These are phyloP conservation scores for Vanderwaltozyma polyspora DNA, from an alignment of 805 yeast genomes.

Conservation along the genomic window DNA sequence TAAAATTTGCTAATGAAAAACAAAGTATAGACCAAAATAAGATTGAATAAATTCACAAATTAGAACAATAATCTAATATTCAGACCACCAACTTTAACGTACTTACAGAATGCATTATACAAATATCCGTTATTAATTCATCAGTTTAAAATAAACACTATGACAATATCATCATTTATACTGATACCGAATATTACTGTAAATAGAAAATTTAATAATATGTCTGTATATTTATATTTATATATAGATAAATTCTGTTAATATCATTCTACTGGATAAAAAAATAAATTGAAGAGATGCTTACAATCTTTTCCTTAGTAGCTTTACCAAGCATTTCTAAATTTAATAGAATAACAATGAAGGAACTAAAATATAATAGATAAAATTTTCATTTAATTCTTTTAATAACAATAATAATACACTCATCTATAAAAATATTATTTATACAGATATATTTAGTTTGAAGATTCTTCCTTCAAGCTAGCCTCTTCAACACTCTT, in stretches of 20 bases:
- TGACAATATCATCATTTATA: too few relatives aligned
- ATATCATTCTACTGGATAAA: neutral
- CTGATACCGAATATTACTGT: too few relatives aligned
- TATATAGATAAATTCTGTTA: neutral
- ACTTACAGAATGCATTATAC: neutral
- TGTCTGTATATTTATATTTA: neutral
- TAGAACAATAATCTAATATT: neutral
- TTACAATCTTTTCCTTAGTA: too few relatives aligned
- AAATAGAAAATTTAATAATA: neutral
- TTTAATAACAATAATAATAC: too few relatives aligned
- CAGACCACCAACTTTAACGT: neutral
- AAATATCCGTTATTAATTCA: too few relatives aligned
- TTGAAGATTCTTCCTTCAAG: conserved; percentile 51
- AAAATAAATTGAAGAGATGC: too few relatives aligned
- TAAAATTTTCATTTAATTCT: too few relatives aligned
- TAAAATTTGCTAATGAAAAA: conserved; percentile 9
- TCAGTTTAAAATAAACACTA: too few relatives aligned
- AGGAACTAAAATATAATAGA: neutral
- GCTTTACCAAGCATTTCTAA: too few relatives aligned
- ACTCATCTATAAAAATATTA: neutral
- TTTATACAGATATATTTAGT: neutral
- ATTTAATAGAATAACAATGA: too few relatives aligned
- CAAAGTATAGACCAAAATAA: too few relatives aligned
- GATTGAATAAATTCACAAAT: too few relatives aligned
- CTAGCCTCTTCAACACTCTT: conserved; percentile 94